Conservation (phyloP, 352 stramenopile genomes). For the Pythium sukuiense region DNA sequence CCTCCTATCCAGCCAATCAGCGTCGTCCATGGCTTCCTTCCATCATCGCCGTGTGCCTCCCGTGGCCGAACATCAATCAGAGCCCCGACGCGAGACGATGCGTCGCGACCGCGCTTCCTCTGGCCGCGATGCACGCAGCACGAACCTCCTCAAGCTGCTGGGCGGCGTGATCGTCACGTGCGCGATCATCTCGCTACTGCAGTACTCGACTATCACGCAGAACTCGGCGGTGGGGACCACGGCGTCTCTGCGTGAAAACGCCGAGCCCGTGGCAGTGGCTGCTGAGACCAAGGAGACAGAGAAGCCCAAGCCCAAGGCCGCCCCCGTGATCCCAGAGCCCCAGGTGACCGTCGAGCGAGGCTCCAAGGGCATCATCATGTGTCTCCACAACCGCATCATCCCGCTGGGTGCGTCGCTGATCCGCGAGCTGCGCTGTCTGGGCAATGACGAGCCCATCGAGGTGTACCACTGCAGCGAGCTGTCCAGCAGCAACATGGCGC, state of each 20-base stretch:
- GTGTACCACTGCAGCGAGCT: conserved; percentile 36
- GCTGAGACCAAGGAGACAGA: neutral
- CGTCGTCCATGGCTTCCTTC: neutral
- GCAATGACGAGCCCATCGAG: conserved; percentile 31
- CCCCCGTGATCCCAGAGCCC: conserved; percentile 9
- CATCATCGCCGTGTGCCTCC: neutral
- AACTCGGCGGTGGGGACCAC: neutral
- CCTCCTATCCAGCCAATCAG: conserved; percentile 5
- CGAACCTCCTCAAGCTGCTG: conserved; percentile 22
- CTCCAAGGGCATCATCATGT: conserved; percentile 36
- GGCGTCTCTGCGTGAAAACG: conserved; percentile 19
- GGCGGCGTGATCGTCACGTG: conserved; percentile 22
- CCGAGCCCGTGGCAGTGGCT: neutral
- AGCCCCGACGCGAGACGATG: conserved; percentile 3
- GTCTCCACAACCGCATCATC: conserved; percentile 31
- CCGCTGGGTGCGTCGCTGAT: conserved; percentile 36
- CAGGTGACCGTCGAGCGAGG: conserved; percentile 13
- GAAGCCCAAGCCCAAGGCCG: conserved; percentile 7
- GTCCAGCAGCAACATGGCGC: conserved; percentile 12
- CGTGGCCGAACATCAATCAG: neutral
- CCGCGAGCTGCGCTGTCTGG: conserved; percentile 29
- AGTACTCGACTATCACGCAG: conserved; percentile 24
- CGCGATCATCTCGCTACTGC: conserved; percentile 21
- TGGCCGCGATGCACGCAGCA: conserved; percentile 17
- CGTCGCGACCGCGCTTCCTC: conserved; percentile 21